phyloP scores from a whole-genome alignment of 768 basidiomycete species.

The Sporobolomyces roseus region DNA sequence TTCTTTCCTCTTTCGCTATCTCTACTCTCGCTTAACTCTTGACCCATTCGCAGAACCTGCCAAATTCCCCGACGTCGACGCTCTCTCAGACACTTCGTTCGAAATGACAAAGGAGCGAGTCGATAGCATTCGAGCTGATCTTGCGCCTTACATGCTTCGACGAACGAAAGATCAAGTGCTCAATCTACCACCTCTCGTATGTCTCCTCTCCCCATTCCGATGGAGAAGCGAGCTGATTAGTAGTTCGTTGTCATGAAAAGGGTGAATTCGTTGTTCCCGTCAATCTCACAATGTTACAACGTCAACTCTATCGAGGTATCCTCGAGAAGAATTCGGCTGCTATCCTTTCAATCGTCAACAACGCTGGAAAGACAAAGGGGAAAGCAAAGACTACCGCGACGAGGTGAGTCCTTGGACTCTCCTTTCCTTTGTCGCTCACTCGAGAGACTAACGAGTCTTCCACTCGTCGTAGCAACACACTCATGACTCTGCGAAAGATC shows the following conservation, averaged over 20 bases:
- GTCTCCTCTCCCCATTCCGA: not conserved
- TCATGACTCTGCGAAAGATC: slow-evolving; percentile 96
- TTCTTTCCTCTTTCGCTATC: not conserved
- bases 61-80: slow-evolving; percentile 71
- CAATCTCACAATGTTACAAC: slow-evolving; percentile 49
- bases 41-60: slow-evolving; percentile 54
- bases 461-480: slow-evolving; percentile 57
- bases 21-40: not conserved
- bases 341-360: slow-evolving; percentile 35
- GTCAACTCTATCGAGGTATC: slow-evolving; percentile 50
- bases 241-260: not conserved
- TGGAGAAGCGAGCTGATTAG: not conserved
- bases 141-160: slow-evolving; percentile 84
- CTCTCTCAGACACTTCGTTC: slow-evolving; percentile 68
- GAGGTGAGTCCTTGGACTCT: slow-evolving; percentile 13
- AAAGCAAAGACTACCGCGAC: slow-evolving; percentile 14
- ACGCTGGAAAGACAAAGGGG: slow-evolving; percentile 17
- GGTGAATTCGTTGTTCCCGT: slow-evolving; percentile 53
- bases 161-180: slow-evolving; percentile 63
- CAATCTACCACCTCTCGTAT: slow-evolving; percentile 43
- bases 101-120: slow-evolving; percentile 75
- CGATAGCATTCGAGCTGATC: slow-evolving; percentile 67
- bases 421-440: not conserved
- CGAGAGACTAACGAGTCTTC: not conserved
- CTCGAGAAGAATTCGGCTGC: slow-evolving; percentile 47